Base-by-base conservation (phyloP, 495 filamentous ascomycete species). In the Penicillium coffeae region DNA sequence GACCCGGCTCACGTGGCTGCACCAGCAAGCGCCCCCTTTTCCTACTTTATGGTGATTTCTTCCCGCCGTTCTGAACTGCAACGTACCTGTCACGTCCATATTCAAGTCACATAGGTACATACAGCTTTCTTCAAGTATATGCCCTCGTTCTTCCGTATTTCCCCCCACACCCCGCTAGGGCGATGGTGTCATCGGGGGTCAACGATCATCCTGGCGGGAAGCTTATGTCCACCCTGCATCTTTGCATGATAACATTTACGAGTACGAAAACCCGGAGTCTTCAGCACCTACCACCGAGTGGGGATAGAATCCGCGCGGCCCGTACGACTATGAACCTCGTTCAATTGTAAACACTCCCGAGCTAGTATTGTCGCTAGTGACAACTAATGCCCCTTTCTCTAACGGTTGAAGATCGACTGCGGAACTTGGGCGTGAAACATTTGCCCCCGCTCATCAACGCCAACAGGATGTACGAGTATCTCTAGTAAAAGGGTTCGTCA, bases 1-100 rank as follows among this genome's bases (percentile, higher is more conserved):
- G 55, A 51, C 34, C 55, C 41, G 8, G 21, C 41, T 57, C 54
- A 57, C 54, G 54, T 57, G 54, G 54, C 48, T 20, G 16, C n/a
- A n/a, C n/a, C n/a, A n/a, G n/a, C n/a, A 33, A 15, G 13, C 27
- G 38, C 16, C 15, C 13, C n/a, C 15, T 22, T n/a, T 12, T 30
- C 32, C 14, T n/a, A 12, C 42, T 35, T 40, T 15, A 25, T 30
- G 9, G 36, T 6, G 10, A 40, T 30, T 30, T 10, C 10, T n/a
- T n/a, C n/a, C n/a, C n/a, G n/a, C n/a, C n/a, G n/a, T 30, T 10
- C 10, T 30, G 25, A 5, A 5, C 25, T 4, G 25, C 25, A 4
- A 30, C 5, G 5, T 30, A 30, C 5, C 10, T 30, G 25, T 30
- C 25, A 30, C 25, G 10, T 4, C 5, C 25, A 30, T 30, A 30